phyloP scores from a whole-genome alignment of 179 eudicot species.

The Patellifolia procumbens region DNA sequence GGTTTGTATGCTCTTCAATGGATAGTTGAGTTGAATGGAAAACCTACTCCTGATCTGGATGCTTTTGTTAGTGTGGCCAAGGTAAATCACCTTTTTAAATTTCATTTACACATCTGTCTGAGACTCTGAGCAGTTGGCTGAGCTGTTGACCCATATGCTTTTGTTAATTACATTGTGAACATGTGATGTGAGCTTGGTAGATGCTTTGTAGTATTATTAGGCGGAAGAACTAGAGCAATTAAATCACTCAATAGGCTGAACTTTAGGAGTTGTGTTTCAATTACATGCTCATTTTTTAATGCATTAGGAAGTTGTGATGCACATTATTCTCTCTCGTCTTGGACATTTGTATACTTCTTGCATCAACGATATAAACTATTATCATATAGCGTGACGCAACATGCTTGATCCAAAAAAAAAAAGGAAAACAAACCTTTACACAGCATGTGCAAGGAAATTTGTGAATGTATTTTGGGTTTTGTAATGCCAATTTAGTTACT shows the following conservation, averaged over 20 bases:
- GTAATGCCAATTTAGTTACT: background rate
- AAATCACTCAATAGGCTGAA: background rate
- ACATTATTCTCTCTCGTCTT: background rate
- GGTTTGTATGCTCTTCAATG: conserved; percentile 93
- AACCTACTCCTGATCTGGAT: conserved; percentile 86
- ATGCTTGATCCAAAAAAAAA: too few species aligned
- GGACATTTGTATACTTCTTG: background rate
- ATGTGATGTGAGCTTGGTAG: background rate
- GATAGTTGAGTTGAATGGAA: conserved; percentile 94
- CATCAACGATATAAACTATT: background rate
- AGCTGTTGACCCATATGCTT: background rate
- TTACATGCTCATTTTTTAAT: background rate
- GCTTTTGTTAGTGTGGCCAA: conserved; percentile 80
- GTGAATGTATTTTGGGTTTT: background rate
- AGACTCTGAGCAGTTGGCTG: background rate
- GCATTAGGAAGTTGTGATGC: background rate
- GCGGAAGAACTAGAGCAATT: background rate
- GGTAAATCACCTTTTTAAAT: conserved; percentile 41
- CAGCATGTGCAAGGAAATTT: background rate
- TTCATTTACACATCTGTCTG: background rate
- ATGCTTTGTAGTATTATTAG: background rate
- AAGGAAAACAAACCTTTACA: too few species aligned
- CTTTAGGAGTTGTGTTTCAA: background rate
- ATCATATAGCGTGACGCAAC: too few species aligned
- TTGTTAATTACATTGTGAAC: background rate